A percentile compares a stretch with the other conserved stretches of the same genome.
Evolutionary conservation across 148 eudicot genomes (phyloP).

Genomic region (Nyssa sinensis): DNA sequence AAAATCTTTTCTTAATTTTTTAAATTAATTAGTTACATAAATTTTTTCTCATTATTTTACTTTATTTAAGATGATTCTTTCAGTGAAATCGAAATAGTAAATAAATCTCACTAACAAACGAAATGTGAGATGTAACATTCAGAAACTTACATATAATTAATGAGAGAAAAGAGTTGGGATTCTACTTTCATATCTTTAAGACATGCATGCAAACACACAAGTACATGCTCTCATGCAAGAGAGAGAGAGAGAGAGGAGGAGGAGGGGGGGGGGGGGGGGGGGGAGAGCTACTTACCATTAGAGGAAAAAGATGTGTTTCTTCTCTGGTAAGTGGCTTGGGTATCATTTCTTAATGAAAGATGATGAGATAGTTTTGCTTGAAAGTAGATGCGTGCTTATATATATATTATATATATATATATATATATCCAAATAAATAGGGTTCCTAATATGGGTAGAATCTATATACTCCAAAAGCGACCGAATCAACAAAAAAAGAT

Average conservation of each 20-base stretch:
- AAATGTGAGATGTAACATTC: neutral
- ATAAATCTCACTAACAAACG: neutral
- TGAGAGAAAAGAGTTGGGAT: neutral
- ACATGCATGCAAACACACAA: neutral
- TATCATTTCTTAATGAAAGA: neutral
- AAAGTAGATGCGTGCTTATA: neutral
- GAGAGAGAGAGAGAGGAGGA: neutral
- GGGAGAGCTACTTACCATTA: neutral
- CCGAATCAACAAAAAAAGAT: neutral
- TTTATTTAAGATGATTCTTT: no score
- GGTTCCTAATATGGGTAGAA: neutral
- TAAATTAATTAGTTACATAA: no score
- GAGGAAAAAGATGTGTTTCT: constrained; percentile 4
- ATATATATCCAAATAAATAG: neutral
- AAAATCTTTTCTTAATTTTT: no score
- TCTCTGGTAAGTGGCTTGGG: neutral
- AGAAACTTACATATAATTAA: no score
- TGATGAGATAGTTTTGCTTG: neutral
- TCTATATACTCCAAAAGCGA: neutral
- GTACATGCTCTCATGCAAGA: neutral
- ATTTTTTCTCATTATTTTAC: no score
- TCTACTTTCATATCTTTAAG: neutral
- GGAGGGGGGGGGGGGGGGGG: neutral
- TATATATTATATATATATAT: neutral
- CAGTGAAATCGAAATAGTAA: no score